phyloP scores from a whole-genome alignment of 2,329 filamentous ascomycete genomes.

The Pezicula carpinea region DNA sequence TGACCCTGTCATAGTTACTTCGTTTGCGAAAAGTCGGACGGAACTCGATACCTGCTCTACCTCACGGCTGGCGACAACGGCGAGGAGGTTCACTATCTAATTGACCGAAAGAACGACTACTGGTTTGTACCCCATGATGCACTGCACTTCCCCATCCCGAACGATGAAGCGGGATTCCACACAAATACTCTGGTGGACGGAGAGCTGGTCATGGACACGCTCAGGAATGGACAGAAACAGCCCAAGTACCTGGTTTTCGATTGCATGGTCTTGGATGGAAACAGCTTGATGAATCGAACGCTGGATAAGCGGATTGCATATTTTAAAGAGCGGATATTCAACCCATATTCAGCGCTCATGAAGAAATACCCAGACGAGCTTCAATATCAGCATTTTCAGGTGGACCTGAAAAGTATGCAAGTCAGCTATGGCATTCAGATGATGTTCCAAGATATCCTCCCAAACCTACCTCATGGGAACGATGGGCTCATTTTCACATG shows the following conservation, averaged over 20 bases:
- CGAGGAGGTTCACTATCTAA: slow-evolving; percentile 77
- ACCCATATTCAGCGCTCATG: slow-evolving; percentile 62
- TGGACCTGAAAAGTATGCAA: slow-evolving; percentile 87
- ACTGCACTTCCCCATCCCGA: slow-evolving; percentile 75
- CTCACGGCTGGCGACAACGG: slow-evolving; percentile 62
- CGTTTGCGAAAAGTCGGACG: slow-evolving; percentile 97
- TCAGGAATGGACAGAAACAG: slow-evolving; percentile 60
- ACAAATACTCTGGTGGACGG: slow-evolving; percentile 82
- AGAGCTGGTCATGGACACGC: slow-evolving; percentile 84
- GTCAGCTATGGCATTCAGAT: slow-evolving; percentile 82
- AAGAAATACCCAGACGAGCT: slow-evolving; percentile 64
- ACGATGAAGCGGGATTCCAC: slow-evolving; percentile 66
- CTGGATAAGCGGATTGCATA: slow-evolving; percentile 87
- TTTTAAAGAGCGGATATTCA: slow-evolving; percentile 72
- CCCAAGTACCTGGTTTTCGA: slow-evolving; percentile 92
- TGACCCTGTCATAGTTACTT: slow-evolving; percentile 61
- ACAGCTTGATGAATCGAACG: slow-evolving; percentile 70
- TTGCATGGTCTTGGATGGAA: slow-evolving; percentile 75
- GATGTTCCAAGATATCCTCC: slow-evolving; percentile 87
- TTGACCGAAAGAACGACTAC: slow-evolving; percentile 97
- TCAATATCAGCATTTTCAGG: slow-evolving; percentile 67
- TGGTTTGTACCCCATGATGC: slow-evolving; percentile 68
- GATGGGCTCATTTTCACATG: slow-evolving; percentile 99
- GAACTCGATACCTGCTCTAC: slow-evolving; percentile 92
- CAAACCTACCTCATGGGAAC: slow-evolving; percentile 83